These are phyloP conservation scores for Inonotus hispidus DNA, from an alignment of 1,284 basidiomycete species.

Conservation along the genomic window DNA sequence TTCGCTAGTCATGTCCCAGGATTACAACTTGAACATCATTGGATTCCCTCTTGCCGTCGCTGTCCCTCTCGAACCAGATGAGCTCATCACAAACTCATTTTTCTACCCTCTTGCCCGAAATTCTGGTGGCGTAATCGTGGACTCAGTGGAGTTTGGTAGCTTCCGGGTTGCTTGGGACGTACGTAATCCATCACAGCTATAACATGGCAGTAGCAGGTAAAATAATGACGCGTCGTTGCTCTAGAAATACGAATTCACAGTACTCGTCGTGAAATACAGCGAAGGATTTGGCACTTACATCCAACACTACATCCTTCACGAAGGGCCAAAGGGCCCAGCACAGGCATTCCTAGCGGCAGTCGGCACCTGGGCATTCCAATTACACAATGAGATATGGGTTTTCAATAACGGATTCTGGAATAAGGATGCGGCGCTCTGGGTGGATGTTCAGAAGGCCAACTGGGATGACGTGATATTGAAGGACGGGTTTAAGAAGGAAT, in stretches of 20 bases:
- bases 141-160: constrained; percentile 47
- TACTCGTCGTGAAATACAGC: constrained; percentile 40
- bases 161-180: constrained; percentile 60
- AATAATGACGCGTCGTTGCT: background rate
- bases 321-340: constrained; percentile 49
- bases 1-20: constrained; percentile 49
- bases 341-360: constrained; percentile 51
- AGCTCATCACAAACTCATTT: constrained; percentile 41
- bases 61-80: constrained; percentile 42
- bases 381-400: constrained; percentile 70
- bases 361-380: constrained; percentile 44
- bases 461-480: constrained; percentile 76
- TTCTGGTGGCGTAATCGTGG: constrained; percentile 47
- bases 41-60: constrained; percentile 44
- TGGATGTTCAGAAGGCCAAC: constrained; percentile 63
- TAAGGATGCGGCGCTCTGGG: constrained; percentile 60
- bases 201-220: background rate
- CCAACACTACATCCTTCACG: constrained; percentile 52
- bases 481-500: constrained; percentile 56
- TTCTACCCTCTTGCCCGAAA: constrained; percentile 47
- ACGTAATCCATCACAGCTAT: constrained; percentile 22
- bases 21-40: constrained; percentile 42
- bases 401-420: constrained; percentile 66
- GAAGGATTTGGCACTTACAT: constrained; percentile 2
- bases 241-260: constrained; percentile 42